Base-by-base conservation (phyloP, 2,329 filamentous ascomycete species). In the Fusarium sulawesiense region DNA sequence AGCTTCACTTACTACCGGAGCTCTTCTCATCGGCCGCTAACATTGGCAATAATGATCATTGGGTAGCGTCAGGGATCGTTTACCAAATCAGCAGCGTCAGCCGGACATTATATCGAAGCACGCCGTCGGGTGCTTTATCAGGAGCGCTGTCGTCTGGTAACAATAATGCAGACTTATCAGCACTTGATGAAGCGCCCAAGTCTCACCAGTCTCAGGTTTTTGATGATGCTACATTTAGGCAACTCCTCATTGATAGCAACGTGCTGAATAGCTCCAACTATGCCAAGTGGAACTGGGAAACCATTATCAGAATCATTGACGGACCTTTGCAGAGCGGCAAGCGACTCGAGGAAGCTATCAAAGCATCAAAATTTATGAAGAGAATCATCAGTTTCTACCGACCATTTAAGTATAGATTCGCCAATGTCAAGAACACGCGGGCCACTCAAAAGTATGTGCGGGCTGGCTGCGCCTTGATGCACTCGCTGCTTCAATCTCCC, bases 21-120 rank as follows among this genome's bases (percentile, higher is more conserved):
- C 85, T 98, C 2, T 92, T 99, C 75, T 86, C 91, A 9, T 89
- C 91, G 1, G 93, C 94, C 7, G 87, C 92, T 3, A 87, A 89
- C 34, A 93, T 94, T 73, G 84, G 88, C 23, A 85, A 89, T 21
- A 89, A 94, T 30, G 87, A 89, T 25, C 90, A 93, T 57, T 94
- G 94, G 72, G 85, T 92, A 60, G 93, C 95, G 9, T 94, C 93
- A 10, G 91, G 93, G 10, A 97, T 97, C 20, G 93, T 99, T 14
- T 99, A 98, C 76, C 96, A 98, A 78, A 97, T 99, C 56, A 97
- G 97, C 81, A 98, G 95, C 77, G 94, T 99, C 71, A 99, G 95
- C 78, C 89, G 93, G 68, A 98, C 94, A 1, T 83, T 99, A 16
- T 97, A 97, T 77, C 88, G 94, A 60, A 97, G 93, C 49, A 88